Evolutionary conservation across 169 alveolate species (phyloP), one percentile per base, ranked within the genome.

Genomic region (Toxoplasma gondii): DNA sequence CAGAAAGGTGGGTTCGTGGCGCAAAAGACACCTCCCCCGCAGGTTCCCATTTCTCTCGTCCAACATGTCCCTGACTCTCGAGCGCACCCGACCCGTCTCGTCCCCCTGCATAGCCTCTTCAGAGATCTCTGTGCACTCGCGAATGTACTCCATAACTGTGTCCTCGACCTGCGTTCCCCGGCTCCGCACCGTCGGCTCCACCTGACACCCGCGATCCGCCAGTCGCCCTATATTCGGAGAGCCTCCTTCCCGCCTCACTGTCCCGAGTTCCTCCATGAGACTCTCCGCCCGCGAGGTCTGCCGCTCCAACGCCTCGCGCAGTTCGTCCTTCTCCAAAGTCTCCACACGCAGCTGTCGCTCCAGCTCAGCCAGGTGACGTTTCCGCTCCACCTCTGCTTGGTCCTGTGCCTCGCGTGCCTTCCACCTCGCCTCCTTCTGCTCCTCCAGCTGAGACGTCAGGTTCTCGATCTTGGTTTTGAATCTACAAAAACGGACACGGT

Each of bases 141-240:
- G 53, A 27, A 82, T 38, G 67, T 82, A 82, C 64, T 82, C 90
- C 69, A 82, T 12, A 1, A 82, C 67, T 2, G 90, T 39, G 31
- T 38, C 90, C 10, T 82, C 90, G 12, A 82, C 90, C 38, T 82
- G 90, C 38, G 90, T 82, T 16, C 90, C 90, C 24, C 90, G 64
- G 41, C 41, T 41, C 44, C 90, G 90, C 1, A 82, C 90, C 34
- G 34, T 7, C 69, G 90, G 90, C 54, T 27, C 67, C 36, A 36
- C 90, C 29, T 82, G 90, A 41, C 90, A 82, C 24, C 69, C 67
- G 90, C 38, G 90, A 49, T 82, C 90, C 67, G 90, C 27, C 90
- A 41, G 67, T 7, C 38, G 67, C 90, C 43, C 69, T 31, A 24
- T 2, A 31, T 16, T 38, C 44, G 29, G 29, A 1, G 39, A 34